Evolutionary conservation across 2,329 filamentous ascomycete genomes (phyloP), one percentile per base, ranked within the genome.

Genomic region (Colletotrichum camelliae): DNA sequence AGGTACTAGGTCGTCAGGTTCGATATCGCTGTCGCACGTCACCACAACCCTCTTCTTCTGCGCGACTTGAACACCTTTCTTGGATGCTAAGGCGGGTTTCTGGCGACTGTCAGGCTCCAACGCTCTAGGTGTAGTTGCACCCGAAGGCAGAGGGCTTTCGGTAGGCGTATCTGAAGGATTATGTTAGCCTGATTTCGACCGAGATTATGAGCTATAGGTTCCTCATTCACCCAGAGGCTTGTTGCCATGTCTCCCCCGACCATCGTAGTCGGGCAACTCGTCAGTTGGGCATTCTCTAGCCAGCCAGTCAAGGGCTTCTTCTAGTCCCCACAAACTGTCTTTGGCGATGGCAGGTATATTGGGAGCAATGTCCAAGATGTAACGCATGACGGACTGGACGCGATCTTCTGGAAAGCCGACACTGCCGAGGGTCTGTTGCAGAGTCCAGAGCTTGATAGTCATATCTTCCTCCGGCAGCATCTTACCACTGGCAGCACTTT

Each of bases 301-400:
- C 70, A 98, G 89, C 95, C 96, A 98, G 80, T 98, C 95, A 24
- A 99, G 84, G 31, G 94, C 93, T 84, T 98, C 96, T 77, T 97
- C 94, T 43, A 98, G 86, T 12, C 96, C 96, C 94, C 95, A 98
- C 16, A 96, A 90, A 58, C 89, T 89, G 77, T 95, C 94, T 79
- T 92, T 93, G 76, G 84, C 87, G 24, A 86, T 85, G 13, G 87
- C 81, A 4, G 88, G 86, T 70, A 93, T 89, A 77, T 92, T 92
- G 35, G 92, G 89, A 33, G 92, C 92, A 78, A 94, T 93, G 57
- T 93, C 89, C 71, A 96, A 84, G 60, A 95, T 88, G 81, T 94
- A 88, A 78, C 90, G 89, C 75, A 98, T 82, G 10, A 91, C 92
- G 60, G 92, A 87, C 60, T 91, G 88, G 52, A 96, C 89, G 77